These are phyloP conservation scores for Golubevia pallescens DNA, from an alignment of 1,284 basidiomycete genomes.

Conservation along the genomic window DNA sequence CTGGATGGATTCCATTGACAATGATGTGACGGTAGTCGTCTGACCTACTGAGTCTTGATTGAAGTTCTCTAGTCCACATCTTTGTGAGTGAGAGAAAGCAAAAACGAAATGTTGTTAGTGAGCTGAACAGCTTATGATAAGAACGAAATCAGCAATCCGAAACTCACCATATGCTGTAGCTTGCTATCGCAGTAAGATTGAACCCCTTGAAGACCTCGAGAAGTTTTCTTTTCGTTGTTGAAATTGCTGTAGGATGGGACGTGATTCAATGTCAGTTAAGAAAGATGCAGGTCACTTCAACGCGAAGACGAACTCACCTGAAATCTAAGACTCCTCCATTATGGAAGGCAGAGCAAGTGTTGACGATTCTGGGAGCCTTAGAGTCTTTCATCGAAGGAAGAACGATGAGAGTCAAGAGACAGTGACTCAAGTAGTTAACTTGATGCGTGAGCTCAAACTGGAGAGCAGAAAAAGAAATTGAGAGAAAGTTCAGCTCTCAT, in stretches of 20 bases:
- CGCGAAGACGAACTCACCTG: too few species aligned
- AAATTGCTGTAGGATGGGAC: too few species aligned
- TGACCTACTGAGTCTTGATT: conserved; percentile 28
- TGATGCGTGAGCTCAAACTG: conserved; percentile 2
- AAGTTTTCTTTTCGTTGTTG: conserved; percentile 33
- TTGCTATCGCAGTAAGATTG: conserved; percentile 42
- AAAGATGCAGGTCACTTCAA: too few species aligned
- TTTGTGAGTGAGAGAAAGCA: conserved; percentile 29
- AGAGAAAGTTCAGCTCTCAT: too few species aligned
- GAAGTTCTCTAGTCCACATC: conserved; percentile 48
- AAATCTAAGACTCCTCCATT: conserved; percentile 38
- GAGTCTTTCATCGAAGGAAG: conserved; percentile 20
- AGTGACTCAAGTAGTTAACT: conserved; percentile 41
- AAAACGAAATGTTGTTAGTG: background rate
- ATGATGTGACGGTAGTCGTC: conserved; percentile 41
- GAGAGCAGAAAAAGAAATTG: too few species aligned
- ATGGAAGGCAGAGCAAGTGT: conserved; percentile 46
- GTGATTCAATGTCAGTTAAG: too few species aligned
- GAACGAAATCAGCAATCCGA: too few species aligned
- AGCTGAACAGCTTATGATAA: background rate
- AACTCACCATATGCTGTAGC: conserved; percentile 2
- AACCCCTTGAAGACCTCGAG: conserved; percentile 23
- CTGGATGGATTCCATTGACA: conserved; percentile 40
- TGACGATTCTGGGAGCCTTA: conserved; percentile 33
- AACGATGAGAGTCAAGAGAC: conserved; percentile 34